Evolutionary conservation across 75 land plant genomes (phyloP).

Genomic region (Picea sitchensis): DNA sequence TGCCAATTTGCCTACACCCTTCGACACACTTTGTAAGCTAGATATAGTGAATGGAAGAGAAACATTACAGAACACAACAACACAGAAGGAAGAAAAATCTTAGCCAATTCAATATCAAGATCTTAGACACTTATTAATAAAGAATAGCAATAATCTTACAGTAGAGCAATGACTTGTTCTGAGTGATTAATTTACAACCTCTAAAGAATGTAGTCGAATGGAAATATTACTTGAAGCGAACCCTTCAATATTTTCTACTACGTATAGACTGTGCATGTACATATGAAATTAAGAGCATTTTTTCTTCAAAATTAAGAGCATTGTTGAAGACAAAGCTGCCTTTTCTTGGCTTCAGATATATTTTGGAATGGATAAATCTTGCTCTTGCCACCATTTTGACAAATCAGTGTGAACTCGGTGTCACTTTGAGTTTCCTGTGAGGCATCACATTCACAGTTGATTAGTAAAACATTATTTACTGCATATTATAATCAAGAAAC

Average conservation of each 20-base stretch:
- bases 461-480: background rate
- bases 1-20: no score
- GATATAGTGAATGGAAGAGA: background rate
- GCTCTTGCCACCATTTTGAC: background rate
- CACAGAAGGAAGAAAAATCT: background rate
- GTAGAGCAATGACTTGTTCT: background rate
- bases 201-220: background rate
- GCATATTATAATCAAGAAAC: background rate
- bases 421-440: background rate
- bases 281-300: background rate
- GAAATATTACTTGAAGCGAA: background rate
- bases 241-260: background rate
- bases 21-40: background rate
- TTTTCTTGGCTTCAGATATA: background rate
- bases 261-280: background rate
- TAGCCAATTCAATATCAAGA: background rate
- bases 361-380: background rate
- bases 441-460: background rate
- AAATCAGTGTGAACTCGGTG: background rate
- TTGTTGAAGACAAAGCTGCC: slow-evolving; percentile 7
- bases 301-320: background rate
- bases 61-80: background rate
- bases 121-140: background rate
- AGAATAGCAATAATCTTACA: background rate
- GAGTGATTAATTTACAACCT: slow-evolving; percentile 4